Evolutionary conservation across 805 yeast species (phyloP).

Genomic region (Pichia occidentalis): DNA sequence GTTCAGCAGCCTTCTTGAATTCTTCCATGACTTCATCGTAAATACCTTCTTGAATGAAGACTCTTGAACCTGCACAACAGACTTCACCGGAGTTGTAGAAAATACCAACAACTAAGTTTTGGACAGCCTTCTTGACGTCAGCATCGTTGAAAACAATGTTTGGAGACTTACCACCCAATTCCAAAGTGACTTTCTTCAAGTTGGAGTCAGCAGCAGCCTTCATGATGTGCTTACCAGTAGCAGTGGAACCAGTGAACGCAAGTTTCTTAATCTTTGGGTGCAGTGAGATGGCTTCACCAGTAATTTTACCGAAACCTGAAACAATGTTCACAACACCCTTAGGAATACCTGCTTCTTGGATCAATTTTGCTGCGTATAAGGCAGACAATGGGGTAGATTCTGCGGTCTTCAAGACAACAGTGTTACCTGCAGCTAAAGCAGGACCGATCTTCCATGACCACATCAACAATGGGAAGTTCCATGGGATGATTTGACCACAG

Average conservation of each 20-base stretch:
- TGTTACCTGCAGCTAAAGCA: conserved; percentile 85
- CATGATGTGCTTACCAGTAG: conserved; percentile 72
- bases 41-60: conserved; percentile 65
- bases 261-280: conserved; percentile 83
- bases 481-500: conserved; percentile 92
- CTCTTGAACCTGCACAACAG: conserved; percentile 88
- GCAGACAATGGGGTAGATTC: conserved; percentile 91
- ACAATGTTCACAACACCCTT: conserved; percentile 85
- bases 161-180: conserved; percentile 88
- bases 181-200: conserved; percentile 75
- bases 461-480: conserved; percentile 96
- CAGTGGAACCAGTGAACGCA: conserved; percentile 94
- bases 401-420: conserved; percentile 82
- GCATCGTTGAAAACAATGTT: conserved; percentile 78
- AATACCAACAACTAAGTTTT: conserved; percentile 66
- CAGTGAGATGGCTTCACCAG: conserved; percentile 72
- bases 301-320: conserved; percentile 78
- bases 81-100: conserved; percentile 89
- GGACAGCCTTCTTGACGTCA: conserved; percentile 57
- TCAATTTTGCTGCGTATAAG: conserved; percentile 60
- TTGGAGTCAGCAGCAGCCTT: conserved; percentile 56
- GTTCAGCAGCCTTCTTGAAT: conserved; percentile 43
- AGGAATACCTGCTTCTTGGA: conserved; percentile 82
- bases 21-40: conserved; percentile 60
- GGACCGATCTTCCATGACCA: conserved; percentile 95